A percentile compares a stretch with the other conserved stretches of the same genome.
phyloP scores from a whole-genome alignment of 192 early-diverging fungal species.

The Backusella morwellensis region DNA sequence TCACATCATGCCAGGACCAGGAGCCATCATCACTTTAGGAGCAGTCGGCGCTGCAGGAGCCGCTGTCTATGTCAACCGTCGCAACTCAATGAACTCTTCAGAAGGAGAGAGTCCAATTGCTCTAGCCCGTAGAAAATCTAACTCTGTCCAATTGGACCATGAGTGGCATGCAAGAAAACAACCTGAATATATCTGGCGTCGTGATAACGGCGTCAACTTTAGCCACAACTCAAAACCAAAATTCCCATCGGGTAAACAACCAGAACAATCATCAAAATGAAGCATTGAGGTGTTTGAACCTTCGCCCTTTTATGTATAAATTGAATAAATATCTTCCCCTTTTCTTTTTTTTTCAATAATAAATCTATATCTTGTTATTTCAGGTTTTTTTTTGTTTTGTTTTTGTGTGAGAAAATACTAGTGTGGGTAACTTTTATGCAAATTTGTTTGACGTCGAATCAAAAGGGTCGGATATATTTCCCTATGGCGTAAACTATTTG shows the following conservation, averaged over 20 bases:
- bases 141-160: conserved; percentile 10
- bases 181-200: conserved; percentile 35
- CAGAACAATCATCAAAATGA: background rate
- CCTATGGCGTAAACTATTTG: background rate
- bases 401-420: background rate
- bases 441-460: background rate
- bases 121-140: conserved; percentile 29
- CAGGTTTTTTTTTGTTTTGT: background rate
- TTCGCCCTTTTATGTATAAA: background rate
- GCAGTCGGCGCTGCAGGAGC: conserved; percentile 35
- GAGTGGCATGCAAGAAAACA: conserved; percentile 26
- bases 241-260: conserved; percentile 21
- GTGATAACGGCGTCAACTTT: conserved; percentile 35
- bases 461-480: background rate
- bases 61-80: conserved; percentile 23
- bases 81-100: conserved; percentile 15
- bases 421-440: background rate
- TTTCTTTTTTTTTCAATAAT: background rate
- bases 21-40: conserved; percentile 31
- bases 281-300: background rate
- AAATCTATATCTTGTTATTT: too few species aligned
- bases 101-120: conserved; percentile 12
- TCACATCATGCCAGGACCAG: conserved; percentile 31
- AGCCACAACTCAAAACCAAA: conserved; percentile 29
- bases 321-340: background rate